Base-by-base conservation (phyloP, 176 grass and related monocot genomes). In the Pharus latifolius region DNA sequence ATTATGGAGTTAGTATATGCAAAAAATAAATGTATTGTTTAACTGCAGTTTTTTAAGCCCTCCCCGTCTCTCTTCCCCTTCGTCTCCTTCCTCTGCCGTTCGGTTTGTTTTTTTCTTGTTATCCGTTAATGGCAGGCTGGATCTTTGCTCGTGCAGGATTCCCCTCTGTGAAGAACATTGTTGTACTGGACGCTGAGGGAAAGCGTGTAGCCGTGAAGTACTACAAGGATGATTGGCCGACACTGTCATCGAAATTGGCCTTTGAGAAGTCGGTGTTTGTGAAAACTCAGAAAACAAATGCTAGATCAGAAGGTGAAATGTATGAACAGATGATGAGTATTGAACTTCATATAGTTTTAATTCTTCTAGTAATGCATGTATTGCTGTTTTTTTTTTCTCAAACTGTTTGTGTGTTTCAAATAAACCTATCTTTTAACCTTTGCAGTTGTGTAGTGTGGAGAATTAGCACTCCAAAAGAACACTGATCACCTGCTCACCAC, bases 191-290 rank as follows among this genome's bases (percentile, higher is more conserved):
- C 79, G 87, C 91, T 3, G 91, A 96, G 82, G 87, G 91, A 32
- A 96, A 87, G 59, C 91, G 91, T 67, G 87, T 96, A 19, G 91
- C 83, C 67, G 83, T 96, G 15, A 96, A 96, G 77, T 96, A 96
- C 80, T 96, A 88, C 81, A 87, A 80, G 49, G 83, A 96, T 69
- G 91, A 91, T 48, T 96, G 87, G 87, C 83, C 87, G 38, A 75
- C 81, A 4, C 80, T 84, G 28, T 82, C 91, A 7, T 76, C 84
- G 28, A 96, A 96, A 80, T 67, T 91, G 49, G 80, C 87, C 54
- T 96, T 96, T 67, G 91, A 96, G 83, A 96, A 91, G 58, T 90
- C 91, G 56, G 84, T 96, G n/a, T 96, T 96, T 18, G 76, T 81
- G 7, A 91, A 91, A 70, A 91, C 91, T 35, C 68, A 90, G 77